Evolutionary conservation across 192 early-diverging fungal genomes (phyloP).

Genomic region (Obelidium mucronatum): DNA sequence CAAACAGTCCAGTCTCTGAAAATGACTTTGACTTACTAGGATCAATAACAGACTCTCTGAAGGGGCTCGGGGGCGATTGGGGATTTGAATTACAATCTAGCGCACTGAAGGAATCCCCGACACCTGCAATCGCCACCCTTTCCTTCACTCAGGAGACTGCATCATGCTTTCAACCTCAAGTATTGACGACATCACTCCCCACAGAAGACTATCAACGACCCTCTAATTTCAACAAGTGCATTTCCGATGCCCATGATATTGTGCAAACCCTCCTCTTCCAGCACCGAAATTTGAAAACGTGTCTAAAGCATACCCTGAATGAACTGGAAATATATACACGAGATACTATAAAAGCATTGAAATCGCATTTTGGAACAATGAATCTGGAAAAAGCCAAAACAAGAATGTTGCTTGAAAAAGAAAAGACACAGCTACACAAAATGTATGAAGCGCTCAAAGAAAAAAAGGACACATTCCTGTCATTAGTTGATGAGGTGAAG

Average conservation of each 20-base stretch:
- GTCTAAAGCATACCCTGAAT: too few species aligned
- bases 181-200: not conserved
- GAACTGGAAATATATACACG: not conserved
- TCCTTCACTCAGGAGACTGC: not conserved
- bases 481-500: not conserved
- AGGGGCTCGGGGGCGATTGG: constrained; percentile 1
- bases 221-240: not conserved
- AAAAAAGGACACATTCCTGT: not conserved
- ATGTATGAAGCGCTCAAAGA: not conserved
- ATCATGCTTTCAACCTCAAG: not conserved
- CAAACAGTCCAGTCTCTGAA: too few species aligned
- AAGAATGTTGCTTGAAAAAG: not conserved
- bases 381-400: too few species aligned
- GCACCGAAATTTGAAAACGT: too few species aligned
- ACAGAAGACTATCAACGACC: not conserved
- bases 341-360: not conserved
- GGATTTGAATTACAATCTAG: not conserved
- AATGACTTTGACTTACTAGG: not conserved
- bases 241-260: too few species aligned
- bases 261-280: too few species aligned
- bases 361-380: too few species aligned
- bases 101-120: not conserved
- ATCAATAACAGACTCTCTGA: not conserved
- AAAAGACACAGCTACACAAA: not conserved
- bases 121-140: not conserved